Evolutionary conservation across 2,329 filamentous ascomycete species (phyloP), one percentile per base, ranked within the genome.

Genomic region (Colletotrichum sojae): DNA sequence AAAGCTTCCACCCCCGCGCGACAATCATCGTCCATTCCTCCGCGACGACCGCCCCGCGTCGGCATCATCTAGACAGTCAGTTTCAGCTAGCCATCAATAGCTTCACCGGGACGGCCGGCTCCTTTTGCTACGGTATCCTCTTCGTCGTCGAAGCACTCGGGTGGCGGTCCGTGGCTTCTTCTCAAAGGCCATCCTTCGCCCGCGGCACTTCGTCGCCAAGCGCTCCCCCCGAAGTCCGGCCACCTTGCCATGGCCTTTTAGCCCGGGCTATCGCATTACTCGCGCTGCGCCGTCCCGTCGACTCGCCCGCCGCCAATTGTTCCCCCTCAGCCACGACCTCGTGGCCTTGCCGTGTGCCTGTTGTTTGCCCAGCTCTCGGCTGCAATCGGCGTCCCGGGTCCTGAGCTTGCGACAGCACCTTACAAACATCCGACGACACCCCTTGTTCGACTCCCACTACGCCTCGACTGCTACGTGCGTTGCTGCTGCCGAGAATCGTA

Each of bases 231-330:
- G 31, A 36, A 52, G 51, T 56, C 55, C 51, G 18, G 62, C 22
- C 56, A 51, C 62, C 51, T 57, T 57, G 62, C 56, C 51, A 67
- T 60, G 62, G 55, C 31, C 45, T 45, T 61, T 67, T 69, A 67
- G 67, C 46, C 45, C 6, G 25, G 46, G 49, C 45, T n/a, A 56
- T 66, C 55, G 43, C 62, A 61, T 61, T 69, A 67, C 67, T 69
- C 67, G 62, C 67, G 67, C 62, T 67, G 56, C 67, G 67, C 67
- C 56, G 63, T 67, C 67, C 67, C 67, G 56, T 40, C 63, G 51
- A 69, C 25, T 63, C 20, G 60, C 40, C 22, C 49, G 31, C 58
- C 63, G 45, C 67, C 63, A 67, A 51, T 25, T 52, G 27, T 25
- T 15, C 18, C 27, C 43, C 55, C 51, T 51, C 36, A 61, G 67